Base-by-base conservation (phyloP, 805 yeast species). In the Saccharomycopsis vini region DNA sequence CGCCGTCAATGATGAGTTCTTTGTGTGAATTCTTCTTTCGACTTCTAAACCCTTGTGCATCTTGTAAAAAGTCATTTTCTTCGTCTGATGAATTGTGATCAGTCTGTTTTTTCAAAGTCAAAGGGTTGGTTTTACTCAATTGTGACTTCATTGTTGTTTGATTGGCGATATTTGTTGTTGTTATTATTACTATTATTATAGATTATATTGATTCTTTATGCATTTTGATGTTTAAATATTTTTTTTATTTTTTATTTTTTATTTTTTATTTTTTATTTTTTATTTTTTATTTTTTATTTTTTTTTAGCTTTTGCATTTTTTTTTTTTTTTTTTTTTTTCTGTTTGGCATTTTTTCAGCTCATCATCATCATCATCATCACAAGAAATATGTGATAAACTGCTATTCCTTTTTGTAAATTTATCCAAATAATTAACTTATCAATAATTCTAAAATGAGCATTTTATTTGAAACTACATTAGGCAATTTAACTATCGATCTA, bases 401-500 rank as follows among this genome's bases (percentile, higher is more conserved):
- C n/a, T n/a, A n/a, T n/a, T n/a, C n/a, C n/a, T n/a, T n/a, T n/a
- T n/a, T n/a, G n/a, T n/a, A n/a, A n/a, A n/a, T n/a, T n/a, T n/a
- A n/a, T n/a, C n/a, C n/a, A n/a, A n/a, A n/a, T n/a, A n/a, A n/a
- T n/a, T n/a, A n/a, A n/a, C n/a, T n/a, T n/a, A n/a, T n/a, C n/a
- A n/a, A n/a, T n/a, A n/a, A n/a, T n/a, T n/a, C n/a, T n/a, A 32
- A 18, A 32, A 68, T 68, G 73, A 67, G 72, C 51, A 67, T 67
- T 7, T 48, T 64, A 3, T 23, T 64, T 12, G 70, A 64, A 49
- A 64, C 67, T 2, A 62, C 61, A 4, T 42, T 44, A 45, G 81
- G 79, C 4, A 69, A 69, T 45, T 36, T 78, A 5, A 79, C 75
- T 7, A 56, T 77, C 7, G 84, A 78, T 49, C 52, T 77, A 15